A percentile compares a stretch with the other conserved stretches of the same genome.
phyloP scores from a whole-genome alignment of 495 filamentous ascomycete genomes.

The Penicillium subrubescens region DNA sequence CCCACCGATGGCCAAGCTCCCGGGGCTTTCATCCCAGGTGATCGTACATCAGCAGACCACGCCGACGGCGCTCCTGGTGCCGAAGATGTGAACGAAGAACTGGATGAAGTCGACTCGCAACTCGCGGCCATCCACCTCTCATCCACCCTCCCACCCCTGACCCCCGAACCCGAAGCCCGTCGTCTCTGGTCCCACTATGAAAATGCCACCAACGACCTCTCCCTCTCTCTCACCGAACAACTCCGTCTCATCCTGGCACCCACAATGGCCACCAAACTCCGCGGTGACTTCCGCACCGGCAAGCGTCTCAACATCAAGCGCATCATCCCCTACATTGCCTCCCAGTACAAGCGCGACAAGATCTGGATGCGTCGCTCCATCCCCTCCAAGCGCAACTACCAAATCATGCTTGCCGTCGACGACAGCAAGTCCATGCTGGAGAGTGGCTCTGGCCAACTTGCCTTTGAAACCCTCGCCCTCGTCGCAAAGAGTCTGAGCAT shows the following conservation, averaged over 20 bases:
- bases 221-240: slow-evolving; percentile 85
- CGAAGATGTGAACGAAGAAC: slow-evolving; percentile 57
- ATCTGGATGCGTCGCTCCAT: slow-evolving; percentile 97
- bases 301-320: slow-evolving; percentile 98
- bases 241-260: slow-evolving; percentile 93
- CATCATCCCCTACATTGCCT: slow-evolving; percentile 98
- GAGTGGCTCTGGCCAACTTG: slow-evolving; percentile 66
- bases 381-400: slow-evolving; percentile 90
- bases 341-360: slow-evolving; percentile 96
- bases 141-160: slow-evolving; percentile 40
- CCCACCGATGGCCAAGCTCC: slow-evolving; percentile 44
- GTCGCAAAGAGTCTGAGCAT: slow-evolving; percentile 81
- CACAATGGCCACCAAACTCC: slow-evolving; percentile 92
- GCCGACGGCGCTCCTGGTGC: slow-evolving; percentile 37
- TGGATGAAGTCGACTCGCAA: slow-evolving; percentile 72
- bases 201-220: slow-evolving; percentile 77
- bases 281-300: slow-evolving; percentile 94
- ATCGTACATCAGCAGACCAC: slow-evolving; percentile 35
- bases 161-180: slow-evolving; percentile 63
- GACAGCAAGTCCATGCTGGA: slow-evolving; percentile 93
- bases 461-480: slow-evolving; percentile 90
- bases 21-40: slow-evolving; percentile 46
- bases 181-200: slow-evolving; percentile 86
- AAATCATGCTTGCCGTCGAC: slow-evolving; percentile 96
- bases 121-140: slow-evolving; percentile 72